phyloP scores from a whole-genome alignment of 305 asterid species.

The Fraxinus greggii region DNA sequence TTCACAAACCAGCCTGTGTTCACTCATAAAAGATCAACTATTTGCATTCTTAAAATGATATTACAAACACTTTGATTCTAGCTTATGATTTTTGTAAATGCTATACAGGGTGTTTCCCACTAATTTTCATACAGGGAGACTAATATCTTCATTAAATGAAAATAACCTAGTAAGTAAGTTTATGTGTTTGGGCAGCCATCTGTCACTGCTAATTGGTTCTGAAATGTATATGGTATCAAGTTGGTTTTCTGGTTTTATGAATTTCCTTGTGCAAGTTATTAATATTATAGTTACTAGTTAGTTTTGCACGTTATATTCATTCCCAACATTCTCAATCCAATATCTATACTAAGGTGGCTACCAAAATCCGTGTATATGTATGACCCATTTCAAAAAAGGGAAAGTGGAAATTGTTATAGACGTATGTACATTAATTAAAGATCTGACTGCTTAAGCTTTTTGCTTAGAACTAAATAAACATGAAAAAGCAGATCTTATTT shows the following conservation, averaged over 20 bases:
- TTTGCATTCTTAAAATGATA: not conserved
- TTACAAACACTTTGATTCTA: not conserved
- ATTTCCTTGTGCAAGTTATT: not conserved
- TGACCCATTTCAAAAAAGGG: not conserved
- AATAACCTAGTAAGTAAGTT: not conserved
- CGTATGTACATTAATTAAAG: not conserved
- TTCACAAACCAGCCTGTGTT: not conserved
- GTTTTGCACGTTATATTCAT: not conserved
- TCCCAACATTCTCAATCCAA: not conserved
- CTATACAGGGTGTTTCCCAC: not conserved
- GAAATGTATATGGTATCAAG: not conserved
- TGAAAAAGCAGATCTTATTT: not conserved
- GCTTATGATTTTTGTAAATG: not conserved
- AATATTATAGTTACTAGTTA: not conserved
- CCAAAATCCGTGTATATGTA: not conserved
- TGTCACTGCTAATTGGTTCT: not conserved
- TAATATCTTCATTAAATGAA: not conserved
- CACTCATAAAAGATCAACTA: not conserved
- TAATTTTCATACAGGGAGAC: not conserved
- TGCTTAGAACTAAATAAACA: not conserved
- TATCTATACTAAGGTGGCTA: not conserved
- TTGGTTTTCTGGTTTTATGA: not conserved
- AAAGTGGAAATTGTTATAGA: not conserved
- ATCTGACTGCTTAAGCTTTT: not conserved
- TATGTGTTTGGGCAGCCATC: not conserved